These are phyloP conservation scores for Aspergillus amoenus DNA, from an alignment of 2,329 filamentous ascomycete genomes.

Conservation along the genomic window DNA sequence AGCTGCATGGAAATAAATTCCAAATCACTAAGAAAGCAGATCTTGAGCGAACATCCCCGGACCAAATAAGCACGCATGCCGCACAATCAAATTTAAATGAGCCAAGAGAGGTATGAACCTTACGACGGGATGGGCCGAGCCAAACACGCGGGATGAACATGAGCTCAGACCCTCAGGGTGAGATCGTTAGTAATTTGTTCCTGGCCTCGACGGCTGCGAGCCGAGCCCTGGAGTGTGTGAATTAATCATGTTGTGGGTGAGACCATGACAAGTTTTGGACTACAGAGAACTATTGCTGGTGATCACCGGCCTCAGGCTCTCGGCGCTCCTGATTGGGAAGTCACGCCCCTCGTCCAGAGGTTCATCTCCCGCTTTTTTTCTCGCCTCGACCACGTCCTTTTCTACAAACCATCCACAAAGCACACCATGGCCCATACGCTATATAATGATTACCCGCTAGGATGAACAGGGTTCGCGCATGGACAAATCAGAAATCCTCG, in stretches of 20 bases:
- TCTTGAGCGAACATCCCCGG: not conserved
- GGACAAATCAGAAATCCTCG: constrained; percentile 37
- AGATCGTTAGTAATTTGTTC: too few relatives aligned
- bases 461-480: constrained; percentile 15
- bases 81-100: not conserved
- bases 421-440: not conserved
- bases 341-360: not conserved
- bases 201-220: too few relatives aligned
- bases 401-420: not conserved
- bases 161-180: not conserved
- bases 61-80: not conserved
- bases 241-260: not conserved
- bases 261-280: not conserved
- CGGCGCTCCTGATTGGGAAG: constrained; percentile 4
- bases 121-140: constrained; percentile 1
- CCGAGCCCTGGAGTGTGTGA: too few relatives aligned
- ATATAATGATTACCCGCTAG: constrained; percentile 1
- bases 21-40: not conserved
- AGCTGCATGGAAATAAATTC: not conserved
- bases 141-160: not conserved
- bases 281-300: constrained; percentile 7
- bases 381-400: not conserved
- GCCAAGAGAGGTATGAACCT: not conserved
- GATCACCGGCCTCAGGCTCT: constrained; percentile 13
- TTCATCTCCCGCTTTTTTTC: not conserved